A percentile compares a stretch with the other conserved stretches of the same genome.
Conservation (phyloP, 306 rosid genomes). For the Prunus kanzakura region DNA sequence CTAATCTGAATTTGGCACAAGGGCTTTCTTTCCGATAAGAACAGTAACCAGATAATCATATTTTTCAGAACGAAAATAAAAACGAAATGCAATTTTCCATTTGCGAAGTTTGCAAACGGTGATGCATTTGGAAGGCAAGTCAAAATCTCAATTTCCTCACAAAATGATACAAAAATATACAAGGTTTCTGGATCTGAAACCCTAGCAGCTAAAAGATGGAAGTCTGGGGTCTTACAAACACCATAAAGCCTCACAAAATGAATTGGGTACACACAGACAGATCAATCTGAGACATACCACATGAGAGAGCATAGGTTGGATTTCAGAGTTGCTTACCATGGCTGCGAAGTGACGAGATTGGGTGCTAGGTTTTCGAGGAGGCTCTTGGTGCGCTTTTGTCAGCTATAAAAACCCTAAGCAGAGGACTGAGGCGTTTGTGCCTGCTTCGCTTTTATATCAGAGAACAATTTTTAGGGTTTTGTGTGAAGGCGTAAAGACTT, state of each 20-base stretch:
- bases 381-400: not conserved
- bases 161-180: not conserved
- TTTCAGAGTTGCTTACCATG: constrained; percentile 30
- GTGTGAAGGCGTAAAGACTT: not conserved
- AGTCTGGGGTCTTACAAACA: not conserved
- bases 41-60: not conserved
- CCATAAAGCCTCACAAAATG: not conserved
- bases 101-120: too few relatives aligned
- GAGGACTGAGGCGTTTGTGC: not conserved
- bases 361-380: not conserved
- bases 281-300: not conserved
- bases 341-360: constrained; percentile 8
- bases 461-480: constrained; percentile 31
- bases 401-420: constrained; percentile 21
- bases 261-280: not conserved
- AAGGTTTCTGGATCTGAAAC: constrained; percentile 2
- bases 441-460: constrained; percentile 10
- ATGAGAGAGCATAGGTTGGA: not conserved
- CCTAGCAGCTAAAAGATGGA: not conserved
- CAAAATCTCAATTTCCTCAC: not conserved
- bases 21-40: not conserved
- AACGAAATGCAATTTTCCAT: not conserved
- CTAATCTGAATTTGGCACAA: not conserved
- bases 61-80: not conserved
- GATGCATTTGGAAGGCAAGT: not conserved